Evolutionary conservation across 805 yeast species (phyloP).

Genomic region (Monosporozyma yasuniensis): DNA sequence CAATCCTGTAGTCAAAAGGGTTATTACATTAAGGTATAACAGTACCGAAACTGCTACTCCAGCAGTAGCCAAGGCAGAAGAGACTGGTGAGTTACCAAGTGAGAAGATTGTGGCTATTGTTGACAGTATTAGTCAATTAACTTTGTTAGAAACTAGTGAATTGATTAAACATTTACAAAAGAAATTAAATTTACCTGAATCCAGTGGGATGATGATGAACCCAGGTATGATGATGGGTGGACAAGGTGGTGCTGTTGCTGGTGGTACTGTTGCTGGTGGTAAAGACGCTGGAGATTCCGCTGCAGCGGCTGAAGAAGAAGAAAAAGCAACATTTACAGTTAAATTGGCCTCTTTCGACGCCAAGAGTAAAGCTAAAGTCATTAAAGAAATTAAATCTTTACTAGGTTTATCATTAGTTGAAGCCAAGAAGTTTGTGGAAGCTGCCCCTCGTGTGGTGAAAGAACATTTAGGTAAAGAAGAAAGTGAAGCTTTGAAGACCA

Average conservation of each 20-base stretch:
- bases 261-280: conserved; percentile 38
- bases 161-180: conserved; percentile 72
- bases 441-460: conserved; percentile 93
- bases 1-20: background rate
- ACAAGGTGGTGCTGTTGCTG: conserved; percentile 43
- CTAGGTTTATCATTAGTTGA: conserved; percentile 91
- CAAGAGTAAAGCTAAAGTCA: conserved; percentile 92
- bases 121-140: conserved; percentile 80
- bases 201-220: conserved; percentile 38
- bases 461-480: conserved; percentile 96
- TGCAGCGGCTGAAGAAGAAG: conserved; percentile 61
- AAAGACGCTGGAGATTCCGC: conserved; percentile 38
- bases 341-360: conserved; percentile 92
- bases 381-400: conserved; percentile 89
- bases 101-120: conserved; percentile 68
- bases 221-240: conserved; percentile 20
- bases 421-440: conserved; percentile 94
- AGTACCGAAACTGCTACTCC: background rate
- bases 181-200: conserved; percentile 83
- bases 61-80: conserved; percentile 35
- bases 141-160: conserved; percentile 87
- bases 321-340: conserved; percentile 55
- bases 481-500: conserved; percentile 90
- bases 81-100: conserved; percentile 30
- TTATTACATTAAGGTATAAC: background rate